These are phyloP conservation scores for Hagleromyces aurorensis DNA, from an alignment of 805 yeast species.

Conservation along the genomic window DNA sequence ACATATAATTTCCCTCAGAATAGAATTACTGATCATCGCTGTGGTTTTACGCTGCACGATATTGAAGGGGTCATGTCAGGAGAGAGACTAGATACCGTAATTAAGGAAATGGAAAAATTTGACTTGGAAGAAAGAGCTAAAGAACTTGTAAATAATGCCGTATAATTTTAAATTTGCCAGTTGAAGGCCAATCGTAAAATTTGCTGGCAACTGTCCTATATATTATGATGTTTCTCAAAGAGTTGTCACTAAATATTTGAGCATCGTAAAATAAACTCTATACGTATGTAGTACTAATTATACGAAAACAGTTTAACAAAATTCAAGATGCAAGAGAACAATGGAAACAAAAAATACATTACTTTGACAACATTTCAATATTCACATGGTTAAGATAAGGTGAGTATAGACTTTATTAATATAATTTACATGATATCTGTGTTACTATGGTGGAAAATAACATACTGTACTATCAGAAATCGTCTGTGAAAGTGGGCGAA, in stretches of 20 bases:
- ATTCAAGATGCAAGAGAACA: too few relatives aligned
- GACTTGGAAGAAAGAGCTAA: conserved; percentile 41
- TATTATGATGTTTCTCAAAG: conserved; percentile 1
- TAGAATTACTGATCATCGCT: conserved; percentile 88
- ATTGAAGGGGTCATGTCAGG: conserved; percentile 61
- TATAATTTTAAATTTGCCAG: too few relatives aligned
- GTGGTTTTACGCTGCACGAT: conserved; percentile 73
- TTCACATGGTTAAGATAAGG: too few relatives aligned
- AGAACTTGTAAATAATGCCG: conserved; percentile 23
- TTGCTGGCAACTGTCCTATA: neutral
- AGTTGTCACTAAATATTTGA: too few relatives aligned
- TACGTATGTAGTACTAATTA: too few relatives aligned
- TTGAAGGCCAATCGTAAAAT: neutral
- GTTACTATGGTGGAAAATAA: too few relatives aligned
- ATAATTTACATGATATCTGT: too few relatives aligned
- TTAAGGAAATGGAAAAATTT: conserved; percentile 42
- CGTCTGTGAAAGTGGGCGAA: conserved; percentile 51
- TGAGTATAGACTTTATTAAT: too few relatives aligned
- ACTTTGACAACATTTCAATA: too few relatives aligned
- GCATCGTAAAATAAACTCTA: too few relatives aligned
- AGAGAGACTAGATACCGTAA: conserved; percentile 44
- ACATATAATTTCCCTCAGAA: conserved; percentile 92
- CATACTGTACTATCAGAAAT: conserved; percentile 33
- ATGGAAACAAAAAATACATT: too few relatives aligned
- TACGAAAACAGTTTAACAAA: too few relatives aligned